These are phyloP conservation scores for Raphidocelis subcapitata DNA, from an alignment of 139 green algal genomes.

Conservation along the genomic window DNA sequence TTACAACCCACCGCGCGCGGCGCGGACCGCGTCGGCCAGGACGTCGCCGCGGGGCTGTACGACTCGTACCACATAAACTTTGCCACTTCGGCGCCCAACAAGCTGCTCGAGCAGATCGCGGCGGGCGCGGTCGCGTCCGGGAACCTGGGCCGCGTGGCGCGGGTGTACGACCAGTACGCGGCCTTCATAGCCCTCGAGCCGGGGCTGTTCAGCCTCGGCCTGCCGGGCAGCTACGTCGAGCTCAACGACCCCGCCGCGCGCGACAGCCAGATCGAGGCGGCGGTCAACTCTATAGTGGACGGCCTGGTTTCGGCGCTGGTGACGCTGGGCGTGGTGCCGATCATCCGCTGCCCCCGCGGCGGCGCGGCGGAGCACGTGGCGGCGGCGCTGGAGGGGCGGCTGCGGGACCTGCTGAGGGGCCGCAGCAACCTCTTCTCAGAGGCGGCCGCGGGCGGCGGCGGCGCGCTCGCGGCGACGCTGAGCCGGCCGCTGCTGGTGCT, in stretches of 20 bases:
- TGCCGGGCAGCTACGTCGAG: constrained; percentile 80
- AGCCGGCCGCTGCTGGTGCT: constrained; percentile 92
- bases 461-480: constrained; percentile 59
- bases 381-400: constrained; percentile 62
- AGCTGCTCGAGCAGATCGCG: constrained; percentile 83
- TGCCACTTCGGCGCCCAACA: constrained; percentile 59
- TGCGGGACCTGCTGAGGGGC: constrained; percentile 79
- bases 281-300: constrained; percentile 80
- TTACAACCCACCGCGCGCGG: constrained; percentile 72
- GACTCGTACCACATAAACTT: constrained; percentile 96
- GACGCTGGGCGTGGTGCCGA: constrained; percentile 88
- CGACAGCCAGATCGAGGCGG: constrained; percentile 87
- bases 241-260: constrained; percentile 90
- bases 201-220: constrained; percentile 85
- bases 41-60: constrained; percentile 82
- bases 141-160: constrained; percentile 55
- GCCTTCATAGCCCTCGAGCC: constrained; percentile 89
- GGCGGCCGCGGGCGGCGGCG: constrained; percentile 20
- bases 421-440: constrained; percentile 81
- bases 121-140: constrained; percentile 59
- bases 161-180: constrained; percentile 91
- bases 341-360: constrained; percentile 90
- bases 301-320: constrained; percentile 90
- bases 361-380: constrained; percentile 95
- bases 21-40: constrained; percentile 69